Conservation (phyloP, 148 eudicot species). For the Cornus suecica region DNA sequence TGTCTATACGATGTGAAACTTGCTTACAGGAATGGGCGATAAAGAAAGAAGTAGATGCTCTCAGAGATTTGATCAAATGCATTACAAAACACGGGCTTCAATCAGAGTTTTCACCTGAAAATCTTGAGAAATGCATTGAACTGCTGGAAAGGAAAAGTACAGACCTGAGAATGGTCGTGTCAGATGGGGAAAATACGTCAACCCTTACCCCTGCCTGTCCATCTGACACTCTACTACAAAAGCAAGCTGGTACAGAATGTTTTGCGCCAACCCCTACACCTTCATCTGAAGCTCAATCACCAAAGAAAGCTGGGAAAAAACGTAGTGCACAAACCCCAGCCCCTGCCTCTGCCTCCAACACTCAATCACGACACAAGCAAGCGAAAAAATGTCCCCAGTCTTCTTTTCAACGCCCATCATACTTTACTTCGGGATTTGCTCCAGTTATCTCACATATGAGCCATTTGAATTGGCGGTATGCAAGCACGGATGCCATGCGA, state of each 20-base stretch:
- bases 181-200: no score
- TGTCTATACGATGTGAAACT: background rate
- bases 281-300: no score
- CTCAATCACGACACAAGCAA: no score
- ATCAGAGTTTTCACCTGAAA: conserved; percentile 23
- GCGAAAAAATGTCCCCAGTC: background rate
- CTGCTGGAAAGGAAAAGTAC: conserved; percentile 16
- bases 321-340: background rate
- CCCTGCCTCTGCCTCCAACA: background rate
- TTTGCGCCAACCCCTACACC: no score
- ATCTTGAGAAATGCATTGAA: conserved; percentile 16
- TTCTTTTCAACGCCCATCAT: conserved; percentile 6
- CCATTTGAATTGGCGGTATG: background rate
- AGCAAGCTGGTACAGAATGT: no score
- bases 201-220: no score
- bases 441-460: background rate
- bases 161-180: background rate
- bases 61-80: conserved; percentile 27
- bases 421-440: background rate
- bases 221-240: no score
- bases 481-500: no score
- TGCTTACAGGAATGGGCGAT: conserved; percentile 24
- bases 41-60: conserved; percentile 18
- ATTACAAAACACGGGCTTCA: conserved; percentile 25
- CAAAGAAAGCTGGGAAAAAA: no score